Conservation (phyloP, 2,329 filamentous ascomycete genomes). For the Fusarium musae region DNA sequence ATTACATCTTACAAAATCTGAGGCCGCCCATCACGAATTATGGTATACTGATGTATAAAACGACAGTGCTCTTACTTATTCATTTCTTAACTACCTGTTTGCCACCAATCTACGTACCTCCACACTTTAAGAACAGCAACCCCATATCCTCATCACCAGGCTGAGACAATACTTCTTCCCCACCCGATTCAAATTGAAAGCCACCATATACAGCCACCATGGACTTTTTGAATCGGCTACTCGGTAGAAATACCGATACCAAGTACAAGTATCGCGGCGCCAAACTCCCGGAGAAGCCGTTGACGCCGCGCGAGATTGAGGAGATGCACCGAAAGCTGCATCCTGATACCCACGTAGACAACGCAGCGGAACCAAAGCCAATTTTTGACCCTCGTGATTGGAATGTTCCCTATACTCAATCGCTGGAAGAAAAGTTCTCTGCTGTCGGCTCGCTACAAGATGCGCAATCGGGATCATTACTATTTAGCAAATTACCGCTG, state of each 20-base stretch:
- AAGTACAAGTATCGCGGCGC: background rate
- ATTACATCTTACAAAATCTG: no score
- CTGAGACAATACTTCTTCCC: background rate
- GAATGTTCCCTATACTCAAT: background rate
- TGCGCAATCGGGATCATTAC: background rate
- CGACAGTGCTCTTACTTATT: background rate
- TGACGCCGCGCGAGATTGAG: background rate
- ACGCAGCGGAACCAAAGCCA: background rate
- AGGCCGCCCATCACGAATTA: background rate
- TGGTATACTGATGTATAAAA: no score
- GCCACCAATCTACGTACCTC: no score
- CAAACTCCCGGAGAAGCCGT: background rate
- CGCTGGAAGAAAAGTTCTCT: background rate
- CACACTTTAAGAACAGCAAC: no score
- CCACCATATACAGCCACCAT: background rate
- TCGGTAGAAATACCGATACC: background rate
- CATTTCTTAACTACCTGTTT: background rate
- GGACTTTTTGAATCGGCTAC: background rate
- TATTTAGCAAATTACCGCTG: background rate
- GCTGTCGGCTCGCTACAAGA: background rate
- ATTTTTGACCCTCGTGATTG: background rate
- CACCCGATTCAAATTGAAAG: accelerated
- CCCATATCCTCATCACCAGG: background rate
- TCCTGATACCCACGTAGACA: background rate
- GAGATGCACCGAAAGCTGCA: background rate